Base-by-base conservation (phyloP, 495 filamentous ascomycete species). In the Penicillium egyptiacum region DNA sequence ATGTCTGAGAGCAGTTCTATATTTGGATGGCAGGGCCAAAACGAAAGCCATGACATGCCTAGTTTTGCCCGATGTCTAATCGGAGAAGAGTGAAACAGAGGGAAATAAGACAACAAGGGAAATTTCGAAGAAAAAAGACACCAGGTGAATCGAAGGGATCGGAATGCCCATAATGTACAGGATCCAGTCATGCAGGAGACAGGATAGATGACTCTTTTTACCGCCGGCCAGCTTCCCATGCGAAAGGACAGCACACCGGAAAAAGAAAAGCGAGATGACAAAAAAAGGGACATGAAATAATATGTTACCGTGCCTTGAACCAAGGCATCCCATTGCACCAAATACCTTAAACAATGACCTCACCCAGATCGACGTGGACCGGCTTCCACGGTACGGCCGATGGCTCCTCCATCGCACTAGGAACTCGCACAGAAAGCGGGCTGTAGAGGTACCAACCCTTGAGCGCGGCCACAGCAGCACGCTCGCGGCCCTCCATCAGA, bases 371-470 rank as follows among this genome's bases (percentile, higher is more conserved):
- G 57, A 98, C 83, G 68, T 93, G 79, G 22, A 84, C 84, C n/a
- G 92, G 88, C 71, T 85, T 87, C 87, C 91, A 98, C 12, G 79
- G 76, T 52, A 71, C 74, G 55, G 79, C 80, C n/a, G 75, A 78
- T 56, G 81, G 74, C 40, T 79, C 84, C 61, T 95, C 87, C 72
- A 86, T 89, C 44, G 91, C 86, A 71, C 89, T 95, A 25, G 94
- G 94, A 46, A 96, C 79, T 39, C 81, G 79, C 14, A 85, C 83
- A 50, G 84, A 74, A 43, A 83, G 56, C 11, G 94, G 94, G 70
- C 84, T 89, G 73, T 98, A 98, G 55, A 98, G 78, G 73, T 98
- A 98, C 95, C 95, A 98, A 17, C 83, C 79, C 79, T 96, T 96
- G 62, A 98, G 76, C 17, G 93, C 85, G 50, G 87, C 83, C 45